Evolutionary conservation across 176 grass and related monocot species (phyloP).

Genomic region (Oryza meridionalis): DNA sequence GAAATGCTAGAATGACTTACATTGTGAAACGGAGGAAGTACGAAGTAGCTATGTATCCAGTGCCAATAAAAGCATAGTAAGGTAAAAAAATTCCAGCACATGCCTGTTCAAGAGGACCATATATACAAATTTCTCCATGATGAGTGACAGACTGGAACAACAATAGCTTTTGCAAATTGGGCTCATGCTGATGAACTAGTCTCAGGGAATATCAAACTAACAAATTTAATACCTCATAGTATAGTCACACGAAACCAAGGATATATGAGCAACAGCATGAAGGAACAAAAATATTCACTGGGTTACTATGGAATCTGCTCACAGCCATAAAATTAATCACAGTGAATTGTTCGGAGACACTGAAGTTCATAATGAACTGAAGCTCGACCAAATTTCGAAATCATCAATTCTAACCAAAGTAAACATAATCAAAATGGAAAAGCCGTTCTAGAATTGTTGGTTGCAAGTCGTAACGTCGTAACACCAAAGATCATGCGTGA

Average conservation of each 20-base stretch:
- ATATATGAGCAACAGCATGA: background rate
- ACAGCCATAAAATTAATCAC: background rate
- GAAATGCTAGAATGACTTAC: too few relatives aligned
- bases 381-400: background rate
- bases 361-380: background rate
- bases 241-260: background rate
- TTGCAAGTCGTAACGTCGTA: background rate
- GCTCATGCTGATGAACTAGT: background rate
- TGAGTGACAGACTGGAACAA: background rate
- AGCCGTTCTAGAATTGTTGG: background rate
- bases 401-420: background rate
- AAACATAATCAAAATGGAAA: background rate
- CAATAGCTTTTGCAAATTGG: background rate
- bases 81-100: background rate
- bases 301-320: background rate
- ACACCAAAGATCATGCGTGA: background rate
- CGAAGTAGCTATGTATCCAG: background rate
- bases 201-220: too few relatives aligned
- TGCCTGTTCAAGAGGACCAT: background rate
- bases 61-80: background rate
- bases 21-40: too few relatives aligned
- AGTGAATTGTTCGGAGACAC: background rate
- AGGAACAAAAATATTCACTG: too few relatives aligned
- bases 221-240: background rate
- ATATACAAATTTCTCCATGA: too few relatives aligned